phyloP scores from a whole-genome alignment of 108 stramenopile genomes.

The Nitzschia inconspicua region DNA sequence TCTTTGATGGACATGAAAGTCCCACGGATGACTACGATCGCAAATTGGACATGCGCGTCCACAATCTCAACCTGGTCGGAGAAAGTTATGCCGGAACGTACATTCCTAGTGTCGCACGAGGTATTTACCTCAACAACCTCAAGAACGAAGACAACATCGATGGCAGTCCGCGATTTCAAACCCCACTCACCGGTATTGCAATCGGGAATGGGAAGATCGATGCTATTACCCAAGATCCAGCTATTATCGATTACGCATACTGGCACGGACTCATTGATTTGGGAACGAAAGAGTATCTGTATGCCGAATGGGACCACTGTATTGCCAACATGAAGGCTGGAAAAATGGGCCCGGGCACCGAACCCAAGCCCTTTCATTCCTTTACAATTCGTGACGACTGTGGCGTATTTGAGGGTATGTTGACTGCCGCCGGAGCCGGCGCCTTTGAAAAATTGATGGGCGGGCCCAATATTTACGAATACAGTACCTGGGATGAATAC shows the following conservation, averaged over 20 bases:
- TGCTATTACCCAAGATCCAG: conserved; percentile 55
- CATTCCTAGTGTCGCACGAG: conserved; percentile 66
- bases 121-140: conserved; percentile 49
- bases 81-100: conserved; percentile 83
- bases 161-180: too few relatives aligned
- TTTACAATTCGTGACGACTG: conserved; percentile 73
- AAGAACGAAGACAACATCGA: conserved; percentile 25
- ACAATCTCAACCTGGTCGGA: conserved; percentile 79
- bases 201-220: conserved; percentile 78
- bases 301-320: conserved; percentile 51
- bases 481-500: conserved; percentile 20
- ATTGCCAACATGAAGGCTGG: conserved; percentile 19
- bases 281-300: conserved; percentile 31
- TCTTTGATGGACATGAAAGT: conserved; percentile 29
- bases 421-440: conserved; percentile 49
- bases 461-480: conserved; percentile 17
- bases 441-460: conserved; percentile 6
- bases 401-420: conserved; percentile 46
- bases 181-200: conserved; percentile 49
- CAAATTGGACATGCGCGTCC: conserved; percentile 12
- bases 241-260: conserved; percentile 66
- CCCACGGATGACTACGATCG: too few relatives aligned
- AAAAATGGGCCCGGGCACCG: not conserved
- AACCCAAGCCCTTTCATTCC: conserved; percentile 45
- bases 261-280: conserved; percentile 82